These are phyloP conservation scores for Tolypocladium tropicale DNA, from an alignment of 2,329 filamentous ascomycete genomes.

Conservation along the genomic window DNA sequence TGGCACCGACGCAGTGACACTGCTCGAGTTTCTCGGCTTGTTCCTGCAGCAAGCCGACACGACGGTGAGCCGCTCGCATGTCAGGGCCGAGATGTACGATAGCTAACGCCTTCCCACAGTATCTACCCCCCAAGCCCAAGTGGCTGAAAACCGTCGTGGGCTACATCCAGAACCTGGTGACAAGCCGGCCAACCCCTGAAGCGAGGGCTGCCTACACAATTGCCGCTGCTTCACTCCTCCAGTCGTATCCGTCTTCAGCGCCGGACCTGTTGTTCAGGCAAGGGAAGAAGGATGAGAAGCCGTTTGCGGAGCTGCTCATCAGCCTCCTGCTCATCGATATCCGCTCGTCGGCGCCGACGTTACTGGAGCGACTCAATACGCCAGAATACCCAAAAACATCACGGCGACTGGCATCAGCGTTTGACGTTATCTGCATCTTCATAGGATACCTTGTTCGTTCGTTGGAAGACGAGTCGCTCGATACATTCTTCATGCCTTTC, in stretches of 20 bases:
- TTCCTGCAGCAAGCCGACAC: conserved; percentile 39
- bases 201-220: conserved; percentile 50
- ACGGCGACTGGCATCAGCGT: conserved; percentile 46
- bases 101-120: conserved; percentile 21
- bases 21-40: conserved; percentile 45
- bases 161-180: conserved; percentile 43
- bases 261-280: conserved; percentile 43
- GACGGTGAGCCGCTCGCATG: conserved; percentile 25
- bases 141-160: conserved; percentile 41
- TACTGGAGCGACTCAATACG: conserved; percentile 48
- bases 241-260: conserved; percentile 37
- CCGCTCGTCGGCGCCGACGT: conserved; percentile 48
- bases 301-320: conserved; percentile 52
- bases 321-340: conserved; percentile 58
- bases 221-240: conserved; percentile 45
- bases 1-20: conserved; percentile 48
- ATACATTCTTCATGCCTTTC: conserved; percentile 37
- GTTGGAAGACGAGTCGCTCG: conserved; percentile 35
- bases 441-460: conserved; percentile 45
- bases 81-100: neutral
- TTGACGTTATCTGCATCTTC: conserved; percentile 52
- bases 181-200: conserved; percentile 41
- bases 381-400: conserved; percentile 40
- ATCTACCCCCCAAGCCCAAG: conserved; percentile 35
- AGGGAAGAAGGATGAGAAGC: conserved; percentile 31